phyloP scores from a whole-genome alignment of 148 eudicot genomes.

The Vaccinium myrtillus region DNA sequence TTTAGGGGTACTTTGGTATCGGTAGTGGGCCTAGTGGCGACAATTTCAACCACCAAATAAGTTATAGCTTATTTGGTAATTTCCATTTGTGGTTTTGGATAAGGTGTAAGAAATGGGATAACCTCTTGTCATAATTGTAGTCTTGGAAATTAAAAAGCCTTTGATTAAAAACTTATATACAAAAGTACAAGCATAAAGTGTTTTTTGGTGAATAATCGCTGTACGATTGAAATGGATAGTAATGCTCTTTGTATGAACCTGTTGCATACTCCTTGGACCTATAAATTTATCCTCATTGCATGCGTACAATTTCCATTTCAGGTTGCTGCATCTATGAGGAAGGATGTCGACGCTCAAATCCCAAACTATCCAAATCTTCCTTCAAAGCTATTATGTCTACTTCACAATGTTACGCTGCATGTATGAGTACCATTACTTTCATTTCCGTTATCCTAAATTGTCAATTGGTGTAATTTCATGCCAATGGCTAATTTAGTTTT shows the following conservation, averaged over 20 bases:
- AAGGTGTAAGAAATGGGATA: not conserved
- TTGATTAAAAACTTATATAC: not conserved
- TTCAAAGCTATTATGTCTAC: conserved; percentile 82
- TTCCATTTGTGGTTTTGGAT: not conserved
- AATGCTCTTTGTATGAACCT: not conserved
- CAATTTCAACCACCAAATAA: not conserved
- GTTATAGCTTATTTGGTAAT: not conserved
- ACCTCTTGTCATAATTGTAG: not conserved
- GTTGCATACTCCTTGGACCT: not conserved
- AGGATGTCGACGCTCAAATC: conserved; percentile 76
- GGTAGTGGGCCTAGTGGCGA: not conserved
- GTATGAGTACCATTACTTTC: conserved; percentile 34
- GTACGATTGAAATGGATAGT: conserved; percentile 3
- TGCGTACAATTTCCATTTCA: conserved; percentile 26
- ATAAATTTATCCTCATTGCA: conserved; percentile 13
- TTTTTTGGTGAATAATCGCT: not conserved
- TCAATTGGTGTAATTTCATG: not conserved
- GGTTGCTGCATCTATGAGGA: conserved; percentile 98
- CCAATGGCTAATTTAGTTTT: conserved; percentile 10
- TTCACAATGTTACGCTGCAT: conserved; percentile 85
- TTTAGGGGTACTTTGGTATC: not conserved
- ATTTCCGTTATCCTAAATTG: not conserved
- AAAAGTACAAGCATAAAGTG: not conserved
- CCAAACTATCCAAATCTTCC: conserved; percentile 91
- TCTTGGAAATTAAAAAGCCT: not conserved